Evolutionary conservation across 495 filamentous ascomycete genomes (phyloP).

Genomic region (Pseudomonodictys pantanalensis): DNA sequence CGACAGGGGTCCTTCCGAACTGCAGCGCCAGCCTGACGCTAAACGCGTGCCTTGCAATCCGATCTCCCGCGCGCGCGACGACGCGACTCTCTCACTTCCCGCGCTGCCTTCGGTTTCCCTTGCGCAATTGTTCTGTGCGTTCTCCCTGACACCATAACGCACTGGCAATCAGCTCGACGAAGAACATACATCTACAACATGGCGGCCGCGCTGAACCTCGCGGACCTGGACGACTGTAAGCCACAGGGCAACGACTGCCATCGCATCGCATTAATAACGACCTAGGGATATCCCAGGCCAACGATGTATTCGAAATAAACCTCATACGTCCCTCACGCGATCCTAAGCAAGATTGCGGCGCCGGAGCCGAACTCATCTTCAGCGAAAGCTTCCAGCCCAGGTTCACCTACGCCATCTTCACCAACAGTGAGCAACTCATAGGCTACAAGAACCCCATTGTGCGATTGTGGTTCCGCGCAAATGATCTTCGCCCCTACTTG

Average conservation of each 20-base stretch:
- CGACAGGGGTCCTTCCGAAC: no score
- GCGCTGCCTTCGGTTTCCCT: no score
- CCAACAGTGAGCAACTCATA: slow-evolving; percentile 84
- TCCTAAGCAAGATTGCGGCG: no score
- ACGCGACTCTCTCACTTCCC: no score
- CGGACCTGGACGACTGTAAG: slow-evolving; percentile 32
- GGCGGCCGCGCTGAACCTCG: background rate
- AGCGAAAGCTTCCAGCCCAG: slow-evolving; percentile 66
- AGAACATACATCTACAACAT: no score
- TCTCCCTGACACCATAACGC: no score
- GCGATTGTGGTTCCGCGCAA: slow-evolving; percentile 72
- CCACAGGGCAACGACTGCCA: slow-evolving; percentile 43
- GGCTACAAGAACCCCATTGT: slow-evolving; percentile 80
- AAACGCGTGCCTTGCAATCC: no score
- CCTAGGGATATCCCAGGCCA: slow-evolving; percentile 35
- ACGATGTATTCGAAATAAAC: slow-evolving; percentile 37
- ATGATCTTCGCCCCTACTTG: slow-evolving; percentile 74
- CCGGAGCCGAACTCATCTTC: slow-evolving; percentile 12
- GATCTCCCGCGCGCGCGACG: no score
- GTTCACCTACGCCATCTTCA: slow-evolving; percentile 91
- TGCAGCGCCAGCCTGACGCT: no score
- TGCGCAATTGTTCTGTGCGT: no score
- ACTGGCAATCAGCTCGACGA: no score
- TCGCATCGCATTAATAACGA: background rate
- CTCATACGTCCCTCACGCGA: slow-evolving; percentile 26